Evolutionary conservation across 129 eudicot species (phyloP).

Genomic region (Solidago caesia): DNA sequence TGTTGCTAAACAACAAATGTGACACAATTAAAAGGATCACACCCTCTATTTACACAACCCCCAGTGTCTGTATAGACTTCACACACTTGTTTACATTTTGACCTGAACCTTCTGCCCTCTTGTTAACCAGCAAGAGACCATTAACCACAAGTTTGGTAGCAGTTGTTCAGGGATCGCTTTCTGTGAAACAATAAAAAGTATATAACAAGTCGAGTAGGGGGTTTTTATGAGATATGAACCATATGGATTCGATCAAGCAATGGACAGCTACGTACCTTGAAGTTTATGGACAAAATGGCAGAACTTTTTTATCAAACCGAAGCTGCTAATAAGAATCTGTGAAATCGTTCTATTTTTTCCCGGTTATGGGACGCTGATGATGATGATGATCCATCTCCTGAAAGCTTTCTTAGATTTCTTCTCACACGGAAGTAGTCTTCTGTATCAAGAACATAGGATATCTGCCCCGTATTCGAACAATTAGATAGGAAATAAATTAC

Average conservation of each 20-base stretch:
- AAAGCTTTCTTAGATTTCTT: constrained; percentile 36
- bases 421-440: constrained; percentile 74
- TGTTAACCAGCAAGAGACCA: constrained; percentile 14
- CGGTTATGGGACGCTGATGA: constrained; percentile 19
- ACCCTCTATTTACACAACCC: constrained; percentile 27
- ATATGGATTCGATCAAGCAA: constrained; percentile 2
- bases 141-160: constrained; percentile 19
- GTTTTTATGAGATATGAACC: not conserved
- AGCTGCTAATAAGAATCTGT: constrained; percentile 50
- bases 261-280: constrained; percentile 20
- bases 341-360: constrained; percentile 55
- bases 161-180: constrained; percentile 20
- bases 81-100: constrained; percentile 28
- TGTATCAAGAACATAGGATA: constrained; percentile 89
- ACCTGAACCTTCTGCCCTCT: not conserved
- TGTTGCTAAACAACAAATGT: constrained; percentile 20
- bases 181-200: constrained; percentile 14
- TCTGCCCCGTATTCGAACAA: constrained; percentile 43
- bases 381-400: constrained; percentile 21
- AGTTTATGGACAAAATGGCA: constrained; percentile 9
- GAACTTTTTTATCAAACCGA: constrained; percentile 22
- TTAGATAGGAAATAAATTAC: constrained; percentile 4
- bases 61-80: constrained; percentile 16
- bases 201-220: not conserved
- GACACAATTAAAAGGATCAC: constrained; percentile 27